These are phyloP conservation scores for Venturia nashicola DNA, from an alignment of 2,329 filamentous ascomycete genomes.

Conservation along the genomic window DNA sequence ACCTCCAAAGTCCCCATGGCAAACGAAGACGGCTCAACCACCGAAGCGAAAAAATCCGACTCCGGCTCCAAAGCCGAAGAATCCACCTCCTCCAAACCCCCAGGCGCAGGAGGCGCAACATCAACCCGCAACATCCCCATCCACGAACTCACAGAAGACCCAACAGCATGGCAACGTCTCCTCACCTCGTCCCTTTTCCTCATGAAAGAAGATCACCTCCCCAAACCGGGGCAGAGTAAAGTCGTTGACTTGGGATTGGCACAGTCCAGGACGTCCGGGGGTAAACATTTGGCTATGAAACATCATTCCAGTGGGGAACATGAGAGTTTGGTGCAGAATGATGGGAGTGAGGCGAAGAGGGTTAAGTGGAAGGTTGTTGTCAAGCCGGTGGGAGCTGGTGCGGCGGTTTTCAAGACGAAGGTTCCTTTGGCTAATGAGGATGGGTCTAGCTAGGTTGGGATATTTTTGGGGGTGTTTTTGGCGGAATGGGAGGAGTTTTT, in stretches of 20 bases:
- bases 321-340: slow-evolving; percentile 2
- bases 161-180: slow-evolving; percentile 8
- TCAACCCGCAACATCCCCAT: slow-evolving; percentile 5
- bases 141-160: not conserved
- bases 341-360: slow-evolving; percentile 1
- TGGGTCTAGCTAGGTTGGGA: not conserved
- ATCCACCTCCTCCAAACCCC: not conserved
- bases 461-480: too few relatives aligned
- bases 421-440: not conserved
- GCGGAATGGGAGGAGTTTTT: too few relatives aligned
- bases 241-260: slow-evolving; percentile 4
- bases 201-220: slow-evolving; percentile 9
- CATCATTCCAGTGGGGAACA: slow-evolving; percentile 5
- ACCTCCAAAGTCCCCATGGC: not conserved
- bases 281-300: slow-evolving; percentile 8
- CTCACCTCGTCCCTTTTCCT: slow-evolving; percentile 5
- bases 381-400: not conserved
- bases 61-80: not conserved
- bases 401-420: not conserved
- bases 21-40: slow-evolving; percentile 7
- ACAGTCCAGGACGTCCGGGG: not conserved
- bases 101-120: not conserved
- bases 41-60: not conserved
- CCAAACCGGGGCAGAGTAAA: slow-evolving; percentile 4
- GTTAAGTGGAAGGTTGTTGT: slow-evolving; percentile 8